A percentile compares a stretch with the other conserved stretches of the same genome.
Evolutionary conservation across 345 rosid species (phyloP).

Genomic region (Mallotus nudiflorus): DNA sequence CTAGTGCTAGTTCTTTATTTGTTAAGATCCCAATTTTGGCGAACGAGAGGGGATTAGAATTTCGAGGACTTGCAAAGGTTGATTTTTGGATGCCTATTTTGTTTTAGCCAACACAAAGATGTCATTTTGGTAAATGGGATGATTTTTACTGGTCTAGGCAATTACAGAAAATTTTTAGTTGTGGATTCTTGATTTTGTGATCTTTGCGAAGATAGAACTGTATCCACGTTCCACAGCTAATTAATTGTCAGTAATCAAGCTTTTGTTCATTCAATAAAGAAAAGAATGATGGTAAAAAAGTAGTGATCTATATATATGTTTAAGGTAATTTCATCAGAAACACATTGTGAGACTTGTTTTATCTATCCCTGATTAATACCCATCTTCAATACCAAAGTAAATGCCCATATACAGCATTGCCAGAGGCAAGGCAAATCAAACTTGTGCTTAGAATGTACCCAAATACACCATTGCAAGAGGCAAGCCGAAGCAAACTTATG

Average conservation of each 20-base stretch:
- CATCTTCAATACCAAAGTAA: too few species aligned
- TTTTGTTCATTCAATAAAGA: not conserved
- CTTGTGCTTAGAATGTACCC: too few species aligned
- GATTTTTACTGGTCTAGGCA: not conserved
- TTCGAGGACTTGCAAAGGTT: not conserved
- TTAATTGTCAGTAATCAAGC: not conserved
- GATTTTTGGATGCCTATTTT: not conserved
- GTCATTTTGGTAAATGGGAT: not conserved
- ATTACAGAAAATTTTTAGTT: too few species aligned
- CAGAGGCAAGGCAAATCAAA: too few species aligned
- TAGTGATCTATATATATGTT: too few species aligned
- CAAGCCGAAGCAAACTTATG: too few species aligned
- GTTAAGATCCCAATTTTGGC: not conserved
- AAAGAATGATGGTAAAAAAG: not conserved
- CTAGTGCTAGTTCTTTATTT: not conserved
- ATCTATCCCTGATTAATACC: not conserved
- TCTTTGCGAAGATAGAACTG: too few species aligned
- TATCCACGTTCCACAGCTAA: not conserved
- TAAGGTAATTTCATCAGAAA: not conserved
- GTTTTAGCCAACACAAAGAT: not conserved
- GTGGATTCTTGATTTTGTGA: not conserved
- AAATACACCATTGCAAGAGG: too few species aligned
- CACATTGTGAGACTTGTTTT: too few species aligned
- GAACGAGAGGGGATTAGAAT: not conserved
- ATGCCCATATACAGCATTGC: too few species aligned